Evolutionary conservation across 805 yeast genomes (phyloP).

Genomic region (Zygoascus biomembranicola): DNA sequence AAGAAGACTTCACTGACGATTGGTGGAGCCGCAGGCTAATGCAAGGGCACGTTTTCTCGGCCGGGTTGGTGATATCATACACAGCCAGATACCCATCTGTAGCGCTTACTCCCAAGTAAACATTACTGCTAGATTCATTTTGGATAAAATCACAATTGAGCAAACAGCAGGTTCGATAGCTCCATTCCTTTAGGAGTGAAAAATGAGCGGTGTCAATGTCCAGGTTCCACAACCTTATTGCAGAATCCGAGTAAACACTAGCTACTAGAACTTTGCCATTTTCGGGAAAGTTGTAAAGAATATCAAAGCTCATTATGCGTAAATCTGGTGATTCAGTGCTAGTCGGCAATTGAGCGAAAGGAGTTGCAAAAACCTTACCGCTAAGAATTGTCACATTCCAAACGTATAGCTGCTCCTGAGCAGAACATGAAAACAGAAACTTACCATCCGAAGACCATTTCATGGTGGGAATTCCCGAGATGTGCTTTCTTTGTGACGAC

Average conservation of each 20-base stretch:
- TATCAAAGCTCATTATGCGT: constrained; percentile 80
- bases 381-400: constrained; percentile 59
- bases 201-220: constrained; percentile 34
- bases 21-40: constrained; percentile 52
- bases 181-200: constrained; percentile 36
- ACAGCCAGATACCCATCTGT: constrained; percentile 75
- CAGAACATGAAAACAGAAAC: constrained; percentile 42
- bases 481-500: constrained; percentile 63
- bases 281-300: constrained; percentile 23
- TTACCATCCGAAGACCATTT: constrained; percentile 36
- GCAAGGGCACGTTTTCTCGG: constrained; percentile 1
- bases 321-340: constrained; percentile 63
- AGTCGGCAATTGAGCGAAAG: constrained; percentile 51
- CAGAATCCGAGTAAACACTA: constrained; percentile 81
- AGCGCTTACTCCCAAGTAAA: constrained; percentile 49
- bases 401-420: constrained; percentile 78
- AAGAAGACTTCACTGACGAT: constrained; percentile 70
- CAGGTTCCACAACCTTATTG: constrained; percentile 57
- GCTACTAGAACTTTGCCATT: constrained; percentile 39
- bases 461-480: constrained; percentile 78
- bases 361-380: constrained; percentile 27
- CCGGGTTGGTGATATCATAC: constrained; percentile 42
- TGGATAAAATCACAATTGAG: constrained; percentile 48
- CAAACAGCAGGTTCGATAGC: constrained; percentile 70
- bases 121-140: constrained; percentile 18